Evolutionary conservation across 1,139 yeast genomes (phyloP), one percentile per base, ranked within the genome.

Genomic region (Starmera stellimalicola): DNA sequence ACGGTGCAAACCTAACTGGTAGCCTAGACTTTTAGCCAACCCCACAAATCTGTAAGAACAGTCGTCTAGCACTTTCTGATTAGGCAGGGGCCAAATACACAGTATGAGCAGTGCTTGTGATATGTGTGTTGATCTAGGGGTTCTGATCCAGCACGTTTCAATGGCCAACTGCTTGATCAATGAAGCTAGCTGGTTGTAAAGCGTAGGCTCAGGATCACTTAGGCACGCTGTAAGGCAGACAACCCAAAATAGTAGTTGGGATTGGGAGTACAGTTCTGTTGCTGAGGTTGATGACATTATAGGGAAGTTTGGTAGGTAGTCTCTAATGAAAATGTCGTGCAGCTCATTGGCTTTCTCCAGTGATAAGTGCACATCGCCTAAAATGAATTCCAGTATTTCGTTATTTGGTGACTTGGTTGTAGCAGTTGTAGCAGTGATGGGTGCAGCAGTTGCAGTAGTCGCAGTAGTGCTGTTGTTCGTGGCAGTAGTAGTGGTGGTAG

Each of bases 121-220:
- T 24, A 87, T 88, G 52, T 87, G 95, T 1, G 96, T 84, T 5
- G 95, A 83, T 50, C 97, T 66, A 3, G 97, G 95, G 0, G 97
- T 87, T 40, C 88, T 66, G 35, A 85, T 77, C 94, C 95, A 85
- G 57, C 95, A 85, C 0, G 94, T 84, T 51, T 84, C 94, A 39
- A 85, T 84, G 0, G 95, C 95, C 43, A 87, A 62, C 52, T 84
- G 94, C 51, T 84, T 84, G 45, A 88, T 83, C 27, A 84, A 63
- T 1, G 84, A 72, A 12, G 94, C 79, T 33, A 87, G 63, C 27
- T 81, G 71, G 60, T 76, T 73, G 60, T 88, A 88, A 29, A 85
- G 55, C 0, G 82, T 68, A 3, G 96, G 95, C 33, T 82, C 93
- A 0, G 94, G 91, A 45, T 87, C 95, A 1, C 93, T 76, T 17